Evolutionary conservation across 1,284 basidiomycete species (phyloP).

Genomic region (Ceratobasidium sp.): DNA sequence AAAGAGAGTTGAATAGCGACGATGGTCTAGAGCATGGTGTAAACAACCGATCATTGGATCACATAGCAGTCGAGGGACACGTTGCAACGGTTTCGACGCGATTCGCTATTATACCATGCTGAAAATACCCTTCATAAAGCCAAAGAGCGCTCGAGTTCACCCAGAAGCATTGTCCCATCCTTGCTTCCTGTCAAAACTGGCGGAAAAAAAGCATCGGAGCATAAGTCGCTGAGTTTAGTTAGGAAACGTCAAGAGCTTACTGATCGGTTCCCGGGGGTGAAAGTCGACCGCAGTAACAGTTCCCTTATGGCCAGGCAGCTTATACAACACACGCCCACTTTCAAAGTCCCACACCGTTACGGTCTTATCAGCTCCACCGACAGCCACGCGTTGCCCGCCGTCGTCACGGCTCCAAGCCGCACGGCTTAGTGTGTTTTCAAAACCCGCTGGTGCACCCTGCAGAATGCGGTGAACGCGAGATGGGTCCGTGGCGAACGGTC

Average conservation of each 20-base stretch:
- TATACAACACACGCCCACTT: constrained; percentile 81
- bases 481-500: constrained; percentile 85
- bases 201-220: constrained; percentile 23
- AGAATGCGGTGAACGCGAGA: constrained; percentile 80
- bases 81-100: constrained; percentile 17
- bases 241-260: constrained; percentile 56
- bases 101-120: constrained; percentile 9
- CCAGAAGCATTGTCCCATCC: constrained; percentile 86
- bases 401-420: constrained; percentile 85
- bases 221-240: background rate
- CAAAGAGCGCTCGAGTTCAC: constrained; percentile 72
- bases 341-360: constrained; percentile 95
- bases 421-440: constrained; percentile 81
- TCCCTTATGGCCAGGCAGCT: constrained; percentile 93
- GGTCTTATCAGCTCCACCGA: constrained; percentile 81
- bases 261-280: constrained; percentile 90
- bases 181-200: constrained; percentile 82
- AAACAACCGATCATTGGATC: constrained; percentile 17
- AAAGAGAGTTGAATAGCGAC: constrained; percentile 4
- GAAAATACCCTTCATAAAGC: constrained; percentile 21
- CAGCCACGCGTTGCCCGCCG: constrained; percentile 71
- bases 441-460: constrained; percentile 85
- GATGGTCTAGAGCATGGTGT: constrained; percentile 25
- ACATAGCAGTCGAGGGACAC: constrained; percentile 19
- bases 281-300: constrained; percentile 90